Percentiles rank a stretch among this genome's conserved stretches.
phyloP scores from a whole-genome alignment of 441 rosid genomes.

The Viola pubescens region DNA sequence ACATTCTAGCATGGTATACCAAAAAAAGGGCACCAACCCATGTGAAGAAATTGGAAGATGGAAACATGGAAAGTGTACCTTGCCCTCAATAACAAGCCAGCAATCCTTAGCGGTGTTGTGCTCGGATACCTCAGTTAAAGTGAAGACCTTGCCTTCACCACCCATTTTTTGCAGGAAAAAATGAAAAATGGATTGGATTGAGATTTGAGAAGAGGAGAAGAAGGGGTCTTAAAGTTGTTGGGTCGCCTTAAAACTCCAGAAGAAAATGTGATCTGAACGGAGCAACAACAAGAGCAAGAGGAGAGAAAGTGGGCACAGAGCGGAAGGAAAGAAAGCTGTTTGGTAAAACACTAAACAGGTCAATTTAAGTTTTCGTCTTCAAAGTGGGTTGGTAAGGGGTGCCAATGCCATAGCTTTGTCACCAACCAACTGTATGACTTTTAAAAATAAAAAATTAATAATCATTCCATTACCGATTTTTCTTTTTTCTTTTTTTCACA shows the following conservation, averaged over 20 bases:
- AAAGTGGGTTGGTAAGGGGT: conserved; percentile 5
- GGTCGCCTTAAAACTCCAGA: not conserved
- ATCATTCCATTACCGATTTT: too few relatives aligned
- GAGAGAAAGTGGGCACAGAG: not conserved
- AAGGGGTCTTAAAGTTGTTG: not conserved
- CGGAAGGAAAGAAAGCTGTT: not conserved
- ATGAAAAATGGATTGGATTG: not conserved
- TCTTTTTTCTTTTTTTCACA: not conserved
- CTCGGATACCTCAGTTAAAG: conserved; percentile 63
- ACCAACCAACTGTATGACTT: conserved; percentile 4
- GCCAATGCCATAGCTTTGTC: conserved; percentile 12
- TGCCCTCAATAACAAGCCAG: conserved; percentile 80
- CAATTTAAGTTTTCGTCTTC: too few relatives aligned
- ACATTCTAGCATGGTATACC: not conserved
- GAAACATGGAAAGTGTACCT: conserved; percentile 35
- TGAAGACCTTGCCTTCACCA: conserved; percentile 44
- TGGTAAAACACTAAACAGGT: not conserved
- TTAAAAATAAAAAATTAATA: not conserved
- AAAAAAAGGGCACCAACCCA: not conserved
- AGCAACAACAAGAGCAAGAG: not conserved
- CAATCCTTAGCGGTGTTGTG: conserved; percentile 60
- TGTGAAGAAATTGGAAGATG: not conserved
- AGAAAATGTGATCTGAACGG: conserved; percentile 2
- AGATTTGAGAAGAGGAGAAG: not conserved
- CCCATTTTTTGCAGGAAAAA: conserved; percentile 32